Conservation (phyloP, 2,329 filamentous ascomycete genomes). For the Colletotrichum falcatum region DNA sequence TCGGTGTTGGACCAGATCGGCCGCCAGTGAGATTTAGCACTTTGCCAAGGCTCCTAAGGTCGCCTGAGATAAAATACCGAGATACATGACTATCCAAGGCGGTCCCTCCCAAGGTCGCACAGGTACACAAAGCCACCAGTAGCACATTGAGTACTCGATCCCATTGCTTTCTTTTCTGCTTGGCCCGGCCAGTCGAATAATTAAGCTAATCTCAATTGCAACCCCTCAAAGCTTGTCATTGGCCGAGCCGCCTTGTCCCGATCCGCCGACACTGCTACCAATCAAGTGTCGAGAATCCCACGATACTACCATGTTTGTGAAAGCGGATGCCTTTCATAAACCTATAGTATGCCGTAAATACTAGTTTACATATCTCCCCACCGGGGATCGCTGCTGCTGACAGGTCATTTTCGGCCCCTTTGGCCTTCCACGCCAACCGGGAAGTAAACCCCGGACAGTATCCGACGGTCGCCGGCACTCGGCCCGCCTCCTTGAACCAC, state of each 20-base stretch:
- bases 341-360: conserved; percentile 6
- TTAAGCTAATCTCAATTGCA: conserved; percentile 39
- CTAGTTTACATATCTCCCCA: background rate
- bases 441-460: background rate
- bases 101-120: no score
- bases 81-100: no score
- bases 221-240: conserved; percentile 39
- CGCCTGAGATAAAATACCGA: no score
- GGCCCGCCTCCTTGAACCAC: conserved; percentile 13
- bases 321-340: conserved; percentile 22
- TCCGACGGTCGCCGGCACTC: conserved; percentile 7
- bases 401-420: conserved; percentile 15
- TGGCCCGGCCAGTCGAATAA: conserved; percentile 26
- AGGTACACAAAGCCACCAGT: no score
- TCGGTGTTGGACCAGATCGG: background rate
- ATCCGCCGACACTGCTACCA: conserved; percentile 9
- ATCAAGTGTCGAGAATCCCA: conserved; percentile 11
- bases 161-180: background rate
- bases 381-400: background rate
- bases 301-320: background rate
- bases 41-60: no score
- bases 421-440: conserved; percentile 11
- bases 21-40: background rate
- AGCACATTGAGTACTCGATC: no score
- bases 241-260: conserved; percentile 26